Base-by-base conservation (phyloP, 768 basidiomycete species). In the Podaxis mareebaensis region DNA sequence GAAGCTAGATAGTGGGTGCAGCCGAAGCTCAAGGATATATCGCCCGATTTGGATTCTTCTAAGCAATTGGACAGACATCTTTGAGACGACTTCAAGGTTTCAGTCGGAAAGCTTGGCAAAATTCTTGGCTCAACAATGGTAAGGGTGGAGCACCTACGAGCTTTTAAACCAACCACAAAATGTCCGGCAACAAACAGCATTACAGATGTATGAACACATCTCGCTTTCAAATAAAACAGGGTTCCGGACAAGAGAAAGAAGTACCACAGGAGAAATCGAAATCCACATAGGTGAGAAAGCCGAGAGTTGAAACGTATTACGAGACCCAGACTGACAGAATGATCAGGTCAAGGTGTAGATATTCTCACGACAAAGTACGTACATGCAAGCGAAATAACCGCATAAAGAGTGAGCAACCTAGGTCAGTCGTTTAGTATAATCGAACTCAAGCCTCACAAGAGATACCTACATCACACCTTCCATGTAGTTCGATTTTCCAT, bases 401-500 rank as follows among this genome's bases (percentile, higher is more conserved):
- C 74, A 73, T 95, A 95, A 20, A 95, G 78, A 0, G 89, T 81
- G 39, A 85, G 65, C 39, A 85, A 76, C 83, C 81, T 78, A 74
- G 65, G 77, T 39, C 15, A 77, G 75, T 53, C 78, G 66, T 39
- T 73, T 76, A 65, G 77, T 78, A 53, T 80, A 75, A 17, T 77
- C 78, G 10, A 77, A 68, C 54, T 61, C 69, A 51, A 65, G 71
- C 48, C 58, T 76, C 17, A 51, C 15, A n/a, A 33, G 5, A 55
- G 24, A 51, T 3, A 70, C 76, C 20, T 67, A 80, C 92, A 95
- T 91, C 48, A 93, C 72, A 38, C 95, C 95, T 77, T 96, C 95
- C 89, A 96, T 91, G 71, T 93, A 95, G 70, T 96, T 95, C 15
- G 91, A 89, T 69, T 89, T 90, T 51, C 94, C 94, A 66, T 93